Percentiles rank a stretch among this genome's conserved stretches.
Evolutionary conservation across 1,139 yeast species (phyloP).

Genomic region (Geotrichum restrictum): DNA sequence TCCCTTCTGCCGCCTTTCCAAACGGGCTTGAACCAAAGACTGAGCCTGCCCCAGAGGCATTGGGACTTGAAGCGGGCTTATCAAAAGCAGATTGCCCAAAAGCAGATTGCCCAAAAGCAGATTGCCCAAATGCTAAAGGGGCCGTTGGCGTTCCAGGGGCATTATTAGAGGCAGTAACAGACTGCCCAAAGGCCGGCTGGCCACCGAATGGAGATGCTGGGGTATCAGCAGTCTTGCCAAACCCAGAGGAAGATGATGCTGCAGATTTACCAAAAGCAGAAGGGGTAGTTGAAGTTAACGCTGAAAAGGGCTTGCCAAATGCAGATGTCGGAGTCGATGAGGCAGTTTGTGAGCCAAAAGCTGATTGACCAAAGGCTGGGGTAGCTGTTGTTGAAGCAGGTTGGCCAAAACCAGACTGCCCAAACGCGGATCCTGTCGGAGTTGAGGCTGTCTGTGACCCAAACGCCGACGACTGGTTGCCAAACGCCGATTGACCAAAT

Average conservation of each 20-base stretch:
- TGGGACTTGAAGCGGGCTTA: constrained; percentile 16
- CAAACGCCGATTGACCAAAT: constrained; percentile 3
- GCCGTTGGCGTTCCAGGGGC: constrained; percentile 26
- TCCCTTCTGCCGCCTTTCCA: constrained; percentile 13
- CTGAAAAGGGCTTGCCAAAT: constrained; percentile 26
- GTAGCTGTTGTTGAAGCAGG: constrained; percentile 26
- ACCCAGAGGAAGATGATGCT: constrained; percentile 23
- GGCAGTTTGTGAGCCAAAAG: constrained; percentile 16
- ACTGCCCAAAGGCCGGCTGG: constrained; percentile 17
- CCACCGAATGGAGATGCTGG: constrained; percentile 25
- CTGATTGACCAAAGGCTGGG: constrained; percentile 7
- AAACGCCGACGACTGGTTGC: constrained; percentile 9
- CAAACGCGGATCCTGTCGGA: constrained; percentile 19
- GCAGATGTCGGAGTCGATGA: constrained; percentile 24
- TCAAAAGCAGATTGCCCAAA: constrained; percentile 28
- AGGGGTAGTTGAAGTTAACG: constrained; percentile 24
- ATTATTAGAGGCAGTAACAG: constrained; percentile 26
- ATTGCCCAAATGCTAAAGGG: constrained; percentile 20
- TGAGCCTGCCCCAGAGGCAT: constrained; percentile 28
- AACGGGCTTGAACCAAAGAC: constrained; percentile 28
- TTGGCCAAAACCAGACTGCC: constrained; percentile 25
- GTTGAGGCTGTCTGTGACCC: too few relatives aligned
- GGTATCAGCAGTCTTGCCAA: constrained; percentile 24
- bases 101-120: constrained; percentile 20
- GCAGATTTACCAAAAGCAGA: constrained; percentile 18